Base-by-base conservation (phyloP, 2,329 filamentous ascomycete genomes). In the Hymenotorrendiella dingleyae region DNA sequence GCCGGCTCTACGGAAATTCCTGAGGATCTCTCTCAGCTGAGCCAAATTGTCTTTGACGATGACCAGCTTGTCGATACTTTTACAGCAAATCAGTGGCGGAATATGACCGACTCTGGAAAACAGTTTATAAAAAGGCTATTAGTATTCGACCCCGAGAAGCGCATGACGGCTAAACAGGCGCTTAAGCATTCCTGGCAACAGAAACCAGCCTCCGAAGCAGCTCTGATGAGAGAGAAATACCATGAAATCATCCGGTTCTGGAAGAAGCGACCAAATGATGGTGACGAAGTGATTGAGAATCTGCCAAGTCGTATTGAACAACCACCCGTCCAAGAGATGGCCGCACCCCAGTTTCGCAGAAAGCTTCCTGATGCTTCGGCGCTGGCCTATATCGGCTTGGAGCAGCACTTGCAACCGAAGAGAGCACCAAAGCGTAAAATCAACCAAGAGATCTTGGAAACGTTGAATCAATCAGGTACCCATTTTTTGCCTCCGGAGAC, bases 121-220 rank as follows among this genome's bases (percentile, higher is more conserved):
- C 40, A 40, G 9, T 59, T 63, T 40, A 56, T 71, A 38, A 56
- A 55, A 10, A 42, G 41, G 20, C 67, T 68, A 38, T 52, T 71
- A 3, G 45, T 50, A 12, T 47, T 58, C 19, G 54, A 64, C 28
- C 57, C 62, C 24, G 32, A 43, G 5, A 23, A 46, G 9, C 57
- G 68, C 37, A 59, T 65, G 35, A 64, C 62, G 17, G 63, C 64
- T 4, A 26, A 32, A 1, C 37, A 61, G 45, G 60, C 63, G 16
- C 53, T 63, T 36, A 32, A 46, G 14, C 65, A 70, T 49, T 28
- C 43, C 23, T 71, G 67, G 67, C 61, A 69, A 43, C 54, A 43
- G 14, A 49, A 50, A 16, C 54, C 54, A 16, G 30, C 20, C 8
- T 29, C 45, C 1, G 55, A 59, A 43, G 55, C 52, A n/a, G 26